Evolutionary conservation across 306 rosid species (phyloP).

Genomic region (Senna siamea): DNA sequence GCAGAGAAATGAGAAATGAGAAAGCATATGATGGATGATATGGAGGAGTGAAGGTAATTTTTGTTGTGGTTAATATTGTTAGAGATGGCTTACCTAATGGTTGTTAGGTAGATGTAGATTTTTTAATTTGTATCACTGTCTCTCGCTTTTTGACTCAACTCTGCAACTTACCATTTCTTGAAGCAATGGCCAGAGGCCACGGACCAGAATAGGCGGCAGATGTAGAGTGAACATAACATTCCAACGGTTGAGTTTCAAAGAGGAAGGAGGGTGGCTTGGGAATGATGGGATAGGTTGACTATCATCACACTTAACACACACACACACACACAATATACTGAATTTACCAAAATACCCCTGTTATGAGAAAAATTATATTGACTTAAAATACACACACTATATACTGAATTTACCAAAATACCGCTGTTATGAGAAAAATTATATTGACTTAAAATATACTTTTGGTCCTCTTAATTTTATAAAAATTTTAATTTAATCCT

Average conservation of each 20-base stretch:
- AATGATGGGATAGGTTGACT: too few relatives aligned
- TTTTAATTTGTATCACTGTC: slow-evolving; percentile 32
- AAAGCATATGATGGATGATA: slow-evolving; percentile 15
- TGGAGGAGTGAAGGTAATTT: slow-evolving; percentile 25
- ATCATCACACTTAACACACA: too few relatives aligned
- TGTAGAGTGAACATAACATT: slow-evolving; percentile 46
- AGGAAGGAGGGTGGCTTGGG: too few relatives aligned
- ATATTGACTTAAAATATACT: too few relatives aligned
- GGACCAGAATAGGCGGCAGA: slow-evolving; percentile 48
- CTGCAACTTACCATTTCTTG: slow-evolving; percentile 56
- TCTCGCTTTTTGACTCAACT: slow-evolving; percentile 31
- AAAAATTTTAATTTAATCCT: too few relatives aligned
- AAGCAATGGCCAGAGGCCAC: slow-evolving; percentile 69
- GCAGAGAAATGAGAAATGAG: slow-evolving; percentile 15
- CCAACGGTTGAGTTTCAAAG: slow-evolving; percentile 33
- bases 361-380: too few relatives aligned
- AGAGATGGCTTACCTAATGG: slow-evolving; percentile 65
- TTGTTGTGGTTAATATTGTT: slow-evolving; percentile 16
- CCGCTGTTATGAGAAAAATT: too few relatives aligned
- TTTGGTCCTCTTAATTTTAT: too few relatives aligned
- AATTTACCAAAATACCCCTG: too few relatives aligned
- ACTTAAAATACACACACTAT: too few relatives aligned
- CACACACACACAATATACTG: too few relatives aligned
- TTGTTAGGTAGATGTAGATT: slow-evolving; percentile 49
- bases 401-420: too few relatives aligned